Conservation (phyloP, 257 asterid species). For the Solanum medicagineum region DNA sequence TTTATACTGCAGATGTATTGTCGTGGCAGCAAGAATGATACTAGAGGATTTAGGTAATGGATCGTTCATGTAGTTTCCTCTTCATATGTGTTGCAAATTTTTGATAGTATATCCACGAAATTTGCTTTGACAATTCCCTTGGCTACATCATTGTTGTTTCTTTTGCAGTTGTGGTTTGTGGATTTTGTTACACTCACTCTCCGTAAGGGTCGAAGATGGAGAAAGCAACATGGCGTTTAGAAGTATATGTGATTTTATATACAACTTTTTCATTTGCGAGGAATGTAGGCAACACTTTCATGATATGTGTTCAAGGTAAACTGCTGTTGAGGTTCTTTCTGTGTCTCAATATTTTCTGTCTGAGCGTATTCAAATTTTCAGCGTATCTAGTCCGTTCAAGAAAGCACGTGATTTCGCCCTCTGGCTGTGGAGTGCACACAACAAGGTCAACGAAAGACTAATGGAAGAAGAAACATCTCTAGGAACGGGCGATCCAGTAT, state of each 20-base stretch:
- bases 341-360: background rate
- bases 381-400: slow-evolving; percentile 58
- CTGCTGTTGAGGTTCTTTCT: background rate
- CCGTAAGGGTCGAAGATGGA: slow-evolving; percentile 77
- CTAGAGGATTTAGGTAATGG: slow-evolving; percentile 81
- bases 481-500: slow-evolving; percentile 62
- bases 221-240: slow-evolving; percentile 69
- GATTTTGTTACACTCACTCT: slow-evolving; percentile 80
- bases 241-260: slow-evolving; percentile 59
- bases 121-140: background rate
- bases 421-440: slow-evolving; percentile 91
- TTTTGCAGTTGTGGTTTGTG: slow-evolving; percentile 87
- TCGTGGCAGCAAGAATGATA: slow-evolving; percentile 86
- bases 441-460: slow-evolving; percentile 66
- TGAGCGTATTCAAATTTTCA: slow-evolving; percentile 9
- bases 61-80: background rate
- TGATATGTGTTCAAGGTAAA: slow-evolving; percentile 76
- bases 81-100: background rate
- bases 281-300: slow-evolving; percentile 85
- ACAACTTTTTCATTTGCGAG: slow-evolving; percentile 69
- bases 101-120: background rate
- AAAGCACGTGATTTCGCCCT: slow-evolving; percentile 54
- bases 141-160: background rate
- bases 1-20: slow-evolving; percentile 60
- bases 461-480: slow-evolving; percentile 58